Evolutionary conservation across 441 rosid genomes (phyloP).

Genomic region (Lepidium campestre): DNA sequence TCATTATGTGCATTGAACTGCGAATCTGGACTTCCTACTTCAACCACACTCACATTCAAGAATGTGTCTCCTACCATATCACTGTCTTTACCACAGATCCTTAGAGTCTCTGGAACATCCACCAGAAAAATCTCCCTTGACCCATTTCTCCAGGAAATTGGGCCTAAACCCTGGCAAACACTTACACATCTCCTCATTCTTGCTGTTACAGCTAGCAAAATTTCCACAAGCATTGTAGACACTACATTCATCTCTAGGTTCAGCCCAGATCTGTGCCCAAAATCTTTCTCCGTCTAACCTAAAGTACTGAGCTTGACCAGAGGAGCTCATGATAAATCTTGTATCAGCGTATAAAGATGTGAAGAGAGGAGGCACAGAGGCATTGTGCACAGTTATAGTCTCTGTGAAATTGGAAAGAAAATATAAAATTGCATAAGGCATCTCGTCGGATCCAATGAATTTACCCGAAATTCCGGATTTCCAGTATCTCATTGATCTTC

Average conservation of each 20-base stretch:
- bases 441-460: slow-evolving; percentile 31
- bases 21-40: slow-evolving; percentile 48
- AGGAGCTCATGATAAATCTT: slow-evolving; percentile 39
- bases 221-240: slow-evolving; percentile 46
- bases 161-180: slow-evolving; percentile 62
- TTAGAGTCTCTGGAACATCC: slow-evolving; percentile 53
- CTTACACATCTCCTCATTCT: slow-evolving; percentile 35
- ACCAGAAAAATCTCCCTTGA: slow-evolving; percentile 31
- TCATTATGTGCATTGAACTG: slow-evolving; percentile 34
- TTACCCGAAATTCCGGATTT: slow-evolving; percentile 35
- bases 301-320: slow-evolving; percentile 46
- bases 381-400: slow-evolving; percentile 7
- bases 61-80: slow-evolving; percentile 29
- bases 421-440: slow-evolving; percentile 35
- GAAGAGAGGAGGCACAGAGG: slow-evolving; percentile 32
- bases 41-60: slow-evolving; percentile 41
- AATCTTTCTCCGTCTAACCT: slow-evolving; percentile 20
- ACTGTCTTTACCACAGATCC: slow-evolving; percentile 28
- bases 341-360: slow-evolving; percentile 27
- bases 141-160: slow-evolving; percentile 32
- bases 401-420: slow-evolving; percentile 48
- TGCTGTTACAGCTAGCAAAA: slow-evolving; percentile 52
- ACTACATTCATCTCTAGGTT: slow-evolving; percentile 48
- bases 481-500: slow-evolving; percentile 39
- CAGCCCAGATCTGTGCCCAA: slow-evolving; percentile 46